These are phyloP conservation scores for Calonectria leucothoes DNA, from an alignment of 2,329 filamentous ascomycete species.

Conservation along the genomic window DNA sequence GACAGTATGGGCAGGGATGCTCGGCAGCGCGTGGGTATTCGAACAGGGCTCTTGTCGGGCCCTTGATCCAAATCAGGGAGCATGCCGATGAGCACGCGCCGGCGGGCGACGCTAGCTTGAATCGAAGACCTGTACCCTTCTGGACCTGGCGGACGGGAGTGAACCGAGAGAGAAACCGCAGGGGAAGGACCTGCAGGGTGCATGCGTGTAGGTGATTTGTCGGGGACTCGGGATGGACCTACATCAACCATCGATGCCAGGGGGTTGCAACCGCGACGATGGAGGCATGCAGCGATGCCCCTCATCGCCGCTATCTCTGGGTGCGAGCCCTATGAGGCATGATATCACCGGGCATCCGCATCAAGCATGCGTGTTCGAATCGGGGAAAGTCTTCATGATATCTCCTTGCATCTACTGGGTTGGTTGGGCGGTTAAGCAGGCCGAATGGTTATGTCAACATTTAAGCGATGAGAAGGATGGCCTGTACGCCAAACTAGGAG, in stretches of 20 bases:
- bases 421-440: neutral
- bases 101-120: slow-evolving; percentile 31
- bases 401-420: neutral
- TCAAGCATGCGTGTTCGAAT: slow-evolving; percentile 36
- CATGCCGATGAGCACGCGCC: slow-evolving; percentile 38
- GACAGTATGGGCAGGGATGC: slow-evolving; percentile 31
- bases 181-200: slow-evolving; percentile 4
- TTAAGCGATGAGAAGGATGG: neutral
- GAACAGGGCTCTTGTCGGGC: slow-evolving; percentile 31
- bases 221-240: slow-evolving; percentile 9
- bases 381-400: neutral
- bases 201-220: slow-evolving; percentile 4
- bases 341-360: slow-evolving; percentile 16
- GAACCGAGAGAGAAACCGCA: slow-evolving; percentile 16
- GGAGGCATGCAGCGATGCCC: slow-evolving; percentile 21
- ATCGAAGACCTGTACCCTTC: slow-evolving; percentile 10
- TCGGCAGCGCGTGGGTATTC: slow-evolving; percentile 29
- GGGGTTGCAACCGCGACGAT: slow-evolving; percentile 16
- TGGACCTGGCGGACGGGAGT: slow-evolving; percentile 6
- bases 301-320: slow-evolving; percentile 13
- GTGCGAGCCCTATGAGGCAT: slow-evolving; percentile 32
- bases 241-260: slow-evolving; percentile 9
- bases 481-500: neutral
- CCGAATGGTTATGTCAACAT: neutral
- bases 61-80: slow-evolving; percentile 38